Conservation (phyloP, 345 rosid species). For the Linum lewisii region DNA sequence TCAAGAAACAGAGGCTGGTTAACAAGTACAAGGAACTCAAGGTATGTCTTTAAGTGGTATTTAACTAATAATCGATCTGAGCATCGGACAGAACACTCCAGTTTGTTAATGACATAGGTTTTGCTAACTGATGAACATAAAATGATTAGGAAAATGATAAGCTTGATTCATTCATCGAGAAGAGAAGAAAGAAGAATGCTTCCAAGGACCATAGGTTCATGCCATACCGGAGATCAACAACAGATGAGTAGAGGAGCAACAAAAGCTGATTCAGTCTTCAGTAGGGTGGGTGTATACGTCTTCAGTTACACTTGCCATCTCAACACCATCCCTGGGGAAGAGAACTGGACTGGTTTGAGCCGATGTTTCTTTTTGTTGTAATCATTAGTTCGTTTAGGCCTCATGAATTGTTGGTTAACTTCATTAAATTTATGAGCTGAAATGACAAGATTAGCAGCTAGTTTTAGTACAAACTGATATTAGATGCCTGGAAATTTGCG, state of each 20-base stretch:
- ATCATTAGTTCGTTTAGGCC: no score
- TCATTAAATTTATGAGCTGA: no score
- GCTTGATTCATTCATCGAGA: conserved; percentile 70
- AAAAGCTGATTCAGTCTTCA: conserved; percentile 15
- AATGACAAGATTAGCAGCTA: no score
- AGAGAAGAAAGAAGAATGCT: conserved; percentile 80
- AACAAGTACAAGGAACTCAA: conserved; percentile 69
- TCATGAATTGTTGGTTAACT: no score
- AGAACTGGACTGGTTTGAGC: no score
- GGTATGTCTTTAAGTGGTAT: conserved; percentile 34
- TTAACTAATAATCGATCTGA: not conserved
- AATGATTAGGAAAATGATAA: conserved; percentile 60
- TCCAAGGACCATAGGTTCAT: conserved; percentile 78
- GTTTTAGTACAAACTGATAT: no score
- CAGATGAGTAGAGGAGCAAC: conserved; percentile 14
- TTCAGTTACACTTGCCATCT: no score
- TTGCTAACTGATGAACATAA: conserved; percentile 11
- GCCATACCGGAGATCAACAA: conserved; percentile 58
- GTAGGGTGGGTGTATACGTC: not conserved
- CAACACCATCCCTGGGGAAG: no score
- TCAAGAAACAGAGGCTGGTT: conserved; percentile 55
- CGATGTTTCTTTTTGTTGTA: no score
- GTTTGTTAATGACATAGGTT: not conserved
- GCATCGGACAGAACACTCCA: no score
- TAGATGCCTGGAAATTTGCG: no score